Evolutionary conservation across 495 filamentous ascomycete genomes (phyloP), one percentile per base, ranked within the genome.

Genomic region (Neohortaea acidophila): DNA sequence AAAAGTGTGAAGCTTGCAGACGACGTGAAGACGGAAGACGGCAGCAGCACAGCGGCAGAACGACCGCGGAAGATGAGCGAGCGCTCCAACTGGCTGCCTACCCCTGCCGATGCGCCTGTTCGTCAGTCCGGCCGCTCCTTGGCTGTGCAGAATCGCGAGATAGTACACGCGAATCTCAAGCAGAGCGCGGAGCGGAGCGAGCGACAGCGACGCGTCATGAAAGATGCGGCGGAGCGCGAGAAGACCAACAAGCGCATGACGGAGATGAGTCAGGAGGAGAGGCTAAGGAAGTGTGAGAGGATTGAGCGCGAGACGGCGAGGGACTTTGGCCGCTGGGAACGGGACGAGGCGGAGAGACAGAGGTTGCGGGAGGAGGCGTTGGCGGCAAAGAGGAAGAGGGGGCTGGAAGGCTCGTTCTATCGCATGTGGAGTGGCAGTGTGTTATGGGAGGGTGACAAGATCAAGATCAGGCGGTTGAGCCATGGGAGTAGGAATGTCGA

Each of bases 41-140:
- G 57, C 25, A 30, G 28, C 11, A 30, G 28, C 28, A 21, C 10
- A 4, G 51, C 61, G 6, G 54, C 60, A 20, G 58, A 68, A 12
- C 70, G 80, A 41, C 79, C 77, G 2, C 86, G 83, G 65, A 97
- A 94, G 66, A 94, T 93, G 60, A 84, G 81, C 2, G 89, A 94
- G 59, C 73, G 85, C 28, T 66, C 76, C 26, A 92, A 84, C 41
- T 94, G 85, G 84, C 66, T 94, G 21, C 85, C 81, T 5, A 75
- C 78, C 1, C 56, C 65, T 7, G 79, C 81, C 39, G 84, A 93
- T 51, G 72, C 76, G 43, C 84, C 85, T 2, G 79, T 71, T 21
- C 75, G 89, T 44, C 74, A 81, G 18, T 94, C 87, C 0, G 78
- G 78, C 13, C 80, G 89, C 44, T 70, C 70, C 40, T 77, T 85